These are phyloP conservation scores for Boletus edulis DNA, from an alignment of 768 basidiomycete genomes.

Conservation along the genomic window DNA sequence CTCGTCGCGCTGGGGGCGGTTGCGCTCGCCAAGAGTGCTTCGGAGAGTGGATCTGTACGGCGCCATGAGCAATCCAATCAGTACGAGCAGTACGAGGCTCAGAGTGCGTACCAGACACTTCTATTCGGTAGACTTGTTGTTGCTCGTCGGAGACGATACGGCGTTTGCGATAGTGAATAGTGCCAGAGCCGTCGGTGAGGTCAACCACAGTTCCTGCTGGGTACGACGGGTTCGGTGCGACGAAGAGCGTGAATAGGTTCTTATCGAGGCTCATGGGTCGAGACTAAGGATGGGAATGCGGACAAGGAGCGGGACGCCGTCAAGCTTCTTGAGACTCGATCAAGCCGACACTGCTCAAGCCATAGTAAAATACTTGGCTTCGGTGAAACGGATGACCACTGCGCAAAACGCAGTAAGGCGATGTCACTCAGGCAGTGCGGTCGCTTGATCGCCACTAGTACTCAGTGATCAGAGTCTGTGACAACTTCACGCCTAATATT, in stretches of 20 bases:
- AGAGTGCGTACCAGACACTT: constrained; percentile 55
- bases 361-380: too few relatives aligned
- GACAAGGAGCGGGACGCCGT: background rate
- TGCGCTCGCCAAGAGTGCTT: constrained; percentile 67
- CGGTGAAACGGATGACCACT: background rate
- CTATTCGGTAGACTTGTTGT: constrained; percentile 52
- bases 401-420: background rate
- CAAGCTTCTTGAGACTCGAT: too few relatives aligned
- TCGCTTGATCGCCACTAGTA: too few relatives aligned
- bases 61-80: background rate
- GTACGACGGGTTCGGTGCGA: constrained; percentile 58
- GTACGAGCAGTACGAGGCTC: too few relatives aligned
- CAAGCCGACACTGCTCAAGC: too few relatives aligned
- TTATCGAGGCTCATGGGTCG: constrained; percentile 73
- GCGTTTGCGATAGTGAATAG: constrained; percentile 70
- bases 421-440: too few relatives aligned
- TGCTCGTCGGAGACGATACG: constrained; percentile 42
- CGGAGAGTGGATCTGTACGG: constrained; percentile 65
- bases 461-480: too few relatives aligned
- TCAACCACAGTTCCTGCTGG: constrained; percentile 54
- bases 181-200: constrained; percentile 63
- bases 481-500: too few relatives aligned
- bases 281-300: background rate
- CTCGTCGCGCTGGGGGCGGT: constrained; percentile 59
- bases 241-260: constrained; percentile 78